These are phyloP conservation scores for Nothophoma quercina DNA, from an alignment of 2,329 filamentous ascomycete species.

Conservation along the genomic window DNA sequence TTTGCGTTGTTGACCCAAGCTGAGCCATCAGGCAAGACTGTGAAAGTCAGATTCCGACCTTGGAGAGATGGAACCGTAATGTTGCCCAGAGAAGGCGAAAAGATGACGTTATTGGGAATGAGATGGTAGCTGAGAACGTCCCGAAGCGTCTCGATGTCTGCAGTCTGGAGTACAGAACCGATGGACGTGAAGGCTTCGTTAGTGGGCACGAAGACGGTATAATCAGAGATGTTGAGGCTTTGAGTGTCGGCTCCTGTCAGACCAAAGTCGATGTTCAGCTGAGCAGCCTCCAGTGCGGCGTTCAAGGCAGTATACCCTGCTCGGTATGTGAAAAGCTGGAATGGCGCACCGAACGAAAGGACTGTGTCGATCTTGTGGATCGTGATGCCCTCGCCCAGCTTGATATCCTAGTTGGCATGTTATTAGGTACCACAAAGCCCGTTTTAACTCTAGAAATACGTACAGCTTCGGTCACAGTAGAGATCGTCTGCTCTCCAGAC, in stretches of 20 bases:
- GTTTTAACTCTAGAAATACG: constrained; percentile 26
- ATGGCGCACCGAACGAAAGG: constrained; percentile 34
- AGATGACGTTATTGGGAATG: constrained; percentile 37
- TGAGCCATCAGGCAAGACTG: constrained; percentile 33
- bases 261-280: constrained; percentile 33
- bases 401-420: constrained; percentile 28
- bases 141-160: constrained; percentile 28
- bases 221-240: constrained; percentile 60
- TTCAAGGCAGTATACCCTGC: constrained; percentile 37
- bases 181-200: constrained; percentile 75
- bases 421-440: neutral
- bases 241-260: constrained; percentile 18
- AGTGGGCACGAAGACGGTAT: constrained; percentile 81
- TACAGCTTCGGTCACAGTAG: constrained; percentile 58
- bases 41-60: constrained; percentile 32
- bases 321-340: constrained; percentile 39
- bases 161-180: constrained; percentile 31
- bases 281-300: constrained; percentile 27
- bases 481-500: constrained; percentile 59
- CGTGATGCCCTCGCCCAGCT: constrained; percentile 35
- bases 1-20: constrained; percentile 36
- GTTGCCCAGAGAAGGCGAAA: constrained; percentile 35
- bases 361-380: constrained; percentile 39
- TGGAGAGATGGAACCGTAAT: constrained; percentile 33
- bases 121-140: constrained; percentile 38